Percentiles rank a stretch among this genome's conserved stretches.
These are phyloP conservation scores for Arthroderma sp. DNA, from an alignment of 2,329 filamentous ascomycete genomes.

Conservation along the genomic window DNA sequence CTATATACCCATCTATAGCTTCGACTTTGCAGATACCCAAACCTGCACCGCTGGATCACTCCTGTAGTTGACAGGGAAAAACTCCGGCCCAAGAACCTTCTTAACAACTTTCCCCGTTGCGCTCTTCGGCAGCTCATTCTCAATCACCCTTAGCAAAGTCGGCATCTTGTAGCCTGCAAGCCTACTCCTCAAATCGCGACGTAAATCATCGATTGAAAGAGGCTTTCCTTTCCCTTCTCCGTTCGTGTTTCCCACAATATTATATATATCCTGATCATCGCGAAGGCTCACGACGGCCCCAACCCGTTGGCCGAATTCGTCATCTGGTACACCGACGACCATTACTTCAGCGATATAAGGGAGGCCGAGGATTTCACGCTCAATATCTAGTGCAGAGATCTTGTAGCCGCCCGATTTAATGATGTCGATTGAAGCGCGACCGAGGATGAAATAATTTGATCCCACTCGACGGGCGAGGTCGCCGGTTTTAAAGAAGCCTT, in stretches of 20 bases:
- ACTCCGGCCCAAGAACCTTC: slow-evolving; percentile 30
- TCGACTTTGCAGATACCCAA: slow-evolving; percentile 10
- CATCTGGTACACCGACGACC: slow-evolving; percentile 10
- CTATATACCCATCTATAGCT: not conserved
- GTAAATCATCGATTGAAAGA: slow-evolving; percentile 7
- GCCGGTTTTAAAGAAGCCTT: slow-evolving; percentile 14
- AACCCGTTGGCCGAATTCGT: slow-evolving; percentile 9
- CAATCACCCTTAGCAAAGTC: slow-evolving; percentile 18
- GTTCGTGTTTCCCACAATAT: slow-evolving; percentile 1
- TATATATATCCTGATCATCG: slow-evolving; percentile 8
- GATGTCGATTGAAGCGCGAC: slow-evolving; percentile 12
- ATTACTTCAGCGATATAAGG: slow-evolving; percentile 12
- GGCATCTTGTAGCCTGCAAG: slow-evolving; percentile 11
- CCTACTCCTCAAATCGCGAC: slow-evolving; percentile 5
- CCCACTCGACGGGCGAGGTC: slow-evolving; percentile 10
- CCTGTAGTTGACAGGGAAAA: slow-evolving; percentile 21
- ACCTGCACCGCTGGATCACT: slow-evolving; percentile 15
- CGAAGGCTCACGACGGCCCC: slow-evolving; percentile 7
- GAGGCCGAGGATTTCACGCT: slow-evolving; percentile 11
- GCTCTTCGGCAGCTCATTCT: slow-evolving; percentile 36
- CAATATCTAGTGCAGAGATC: slow-evolving; percentile 26
- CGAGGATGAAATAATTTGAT: slow-evolving; percentile 12
- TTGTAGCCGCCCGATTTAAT: slow-evolving; percentile 39
- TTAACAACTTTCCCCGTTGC: slow-evolving; percentile 40
- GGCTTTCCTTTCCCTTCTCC: not conserved